Evolutionary conservation across 257 asterid genomes (phyloP), one percentile per base, ranked within the genome.

Genomic region (Plantago ovata): DNA sequence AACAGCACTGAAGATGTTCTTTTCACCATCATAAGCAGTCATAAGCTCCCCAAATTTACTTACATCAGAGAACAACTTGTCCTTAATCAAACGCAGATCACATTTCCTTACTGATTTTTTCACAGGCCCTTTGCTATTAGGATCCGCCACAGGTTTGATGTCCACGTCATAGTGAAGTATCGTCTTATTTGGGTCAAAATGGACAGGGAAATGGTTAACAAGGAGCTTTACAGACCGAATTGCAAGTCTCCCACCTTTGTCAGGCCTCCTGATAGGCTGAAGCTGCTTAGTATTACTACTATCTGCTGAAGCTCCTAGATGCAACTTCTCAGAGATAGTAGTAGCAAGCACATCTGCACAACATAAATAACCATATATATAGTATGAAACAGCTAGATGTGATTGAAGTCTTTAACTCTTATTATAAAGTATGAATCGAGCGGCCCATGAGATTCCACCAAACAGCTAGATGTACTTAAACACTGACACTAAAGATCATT

Each of bases 1-100:
- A 13, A 74, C 81, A 4, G 73, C 69, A 52, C 96, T 88, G 69
- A 74, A 85, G 14, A 88, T 65, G 60, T 70, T 88, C 72, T 81
- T 88, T 13, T 69, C 86, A 15, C 93, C 93, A 10, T 88, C 96
- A 70, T 71, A 83, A n/a, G 79, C 81, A 4, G 76, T 64, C 61
- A 44, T 70, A 5, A 71, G 38, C 16, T 46, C 12, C 5, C 73
- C 72, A 49, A 81, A 75, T 0, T 4, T 33, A 32, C 61, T 55
- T 7, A 64, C 9, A 53, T 68, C 81, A 1, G 77, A 24, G 6
- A 75, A 77, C 9, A 79, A 53, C 61, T 67, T 63, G 36, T 82
- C 79, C 53, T 69, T 74, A 33, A 88, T 77, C 60, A 69, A 56
- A 2, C 62, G 69, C 68, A 70, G 32, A 10, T 71, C 79, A 23